Base-by-base conservation (phyloP, 768 basidiomycete species). In the Macrolepiota dolichaula region DNA sequence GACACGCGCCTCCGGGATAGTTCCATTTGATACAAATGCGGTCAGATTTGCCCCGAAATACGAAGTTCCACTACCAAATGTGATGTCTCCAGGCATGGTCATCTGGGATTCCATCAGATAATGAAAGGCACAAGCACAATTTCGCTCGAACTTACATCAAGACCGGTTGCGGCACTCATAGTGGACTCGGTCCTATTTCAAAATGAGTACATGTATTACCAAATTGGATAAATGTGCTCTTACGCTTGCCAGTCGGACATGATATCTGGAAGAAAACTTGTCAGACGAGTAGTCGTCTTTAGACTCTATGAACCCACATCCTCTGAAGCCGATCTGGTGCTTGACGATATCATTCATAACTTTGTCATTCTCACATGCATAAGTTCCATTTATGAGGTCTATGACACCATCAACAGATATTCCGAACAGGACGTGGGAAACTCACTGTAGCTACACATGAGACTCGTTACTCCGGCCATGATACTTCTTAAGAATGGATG, bases 391-490 rank as follows among this genome's bases (percentile, higher is more conserved):
- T 63, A 89, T 70, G 49, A 85, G 70, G 68, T 91, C 87, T 89
- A 61, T 29, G 27, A n/a, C 25, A 10, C 25, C 24, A 54, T 32
- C 47, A 46, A 22, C 46, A 17, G n/a, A 61, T 13, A 17, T 38
- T 44, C 15, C n/a, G 47, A 49, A 49, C 6, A 49, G 47, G 11
- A 22, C 2, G 11, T 22, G 11, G 22, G 22, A 6, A 25, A 74
- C 84, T 38, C 55, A 85, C 84, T 89, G 73, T 90, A 90, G 51
- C 84, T 85, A 77, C 89, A 92, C 89, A 92, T 92, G 61, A 91
- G 74, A 55, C 81, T 82, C 0, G 85, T 77, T 10, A 88, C 86
- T 27, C 90, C 91, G 2, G 90, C 91, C 81, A 87, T 85, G 32
- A 91, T 81, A 65, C 86, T 85, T 59, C 79, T 80, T 71, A 88